Conservation (phyloP, 495 filamentous ascomycete species). For the Neurospora sp. region DNA sequence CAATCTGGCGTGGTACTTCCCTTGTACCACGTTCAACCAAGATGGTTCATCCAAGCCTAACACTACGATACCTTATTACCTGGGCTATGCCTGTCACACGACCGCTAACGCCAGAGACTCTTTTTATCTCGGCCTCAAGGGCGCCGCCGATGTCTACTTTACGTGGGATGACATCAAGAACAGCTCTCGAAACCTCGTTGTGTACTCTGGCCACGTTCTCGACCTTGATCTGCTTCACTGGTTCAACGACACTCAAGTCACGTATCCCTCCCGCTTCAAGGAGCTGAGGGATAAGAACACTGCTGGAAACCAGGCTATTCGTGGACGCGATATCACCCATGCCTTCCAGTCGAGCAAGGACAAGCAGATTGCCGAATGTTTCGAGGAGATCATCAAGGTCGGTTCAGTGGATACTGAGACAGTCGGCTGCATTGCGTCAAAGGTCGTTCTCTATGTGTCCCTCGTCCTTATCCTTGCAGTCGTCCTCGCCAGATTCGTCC, state of each 20-base stretch:
- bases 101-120: constrained; percentile 49
- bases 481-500: constrained; percentile 73
- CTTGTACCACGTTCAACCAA: constrained; percentile 83
- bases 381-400: constrained; percentile 88
- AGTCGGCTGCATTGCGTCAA: constrained; percentile 93
- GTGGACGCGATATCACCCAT: constrained; percentile 85
- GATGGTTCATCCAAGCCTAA: constrained; percentile 80
- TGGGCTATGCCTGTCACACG: constrained; percentile 89
- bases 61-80: constrained; percentile 59
- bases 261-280: constrained; percentile 66
- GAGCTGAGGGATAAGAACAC: constrained; percentile 49
- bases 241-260: constrained; percentile 83
- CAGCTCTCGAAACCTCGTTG: constrained; percentile 72
- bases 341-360: constrained; percentile 67
- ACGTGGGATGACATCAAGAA: constrained; percentile 95
- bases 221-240: constrained; percentile 86
- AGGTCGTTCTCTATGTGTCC: constrained; percentile 93
- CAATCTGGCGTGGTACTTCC: constrained; percentile 94
- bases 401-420: constrained; percentile 93
- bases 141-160: constrained; percentile 64
- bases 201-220: constrained; percentile 88
- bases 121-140: constrained; percentile 63
- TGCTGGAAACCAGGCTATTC: constrained; percentile 55
- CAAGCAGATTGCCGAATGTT: constrained; percentile 72
- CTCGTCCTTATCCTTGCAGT: constrained; percentile 88